phyloP scores from a whole-genome alignment of 805 yeast genomes.

The Wickerhamiella dianesei region DNA sequence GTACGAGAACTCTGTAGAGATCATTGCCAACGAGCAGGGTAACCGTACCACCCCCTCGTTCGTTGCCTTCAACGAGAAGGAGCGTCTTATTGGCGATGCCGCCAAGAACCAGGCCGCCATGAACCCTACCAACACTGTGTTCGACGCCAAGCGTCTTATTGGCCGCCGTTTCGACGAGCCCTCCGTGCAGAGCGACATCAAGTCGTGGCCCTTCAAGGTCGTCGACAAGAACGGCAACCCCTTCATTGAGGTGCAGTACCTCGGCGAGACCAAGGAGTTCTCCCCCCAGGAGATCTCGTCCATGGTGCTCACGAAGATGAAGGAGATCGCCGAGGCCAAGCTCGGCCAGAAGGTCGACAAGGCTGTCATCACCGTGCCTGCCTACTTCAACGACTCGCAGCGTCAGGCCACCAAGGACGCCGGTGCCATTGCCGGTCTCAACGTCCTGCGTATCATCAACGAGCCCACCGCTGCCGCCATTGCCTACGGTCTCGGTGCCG shows the following conservation, averaged over 20 bases:
- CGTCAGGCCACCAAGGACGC: conserved; percentile 88
- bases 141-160: conserved; percentile 82
- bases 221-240: conserved; percentile 64
- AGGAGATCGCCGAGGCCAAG: conserved; percentile 71
- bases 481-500: conserved; percentile 93
- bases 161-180: conserved; percentile 80
- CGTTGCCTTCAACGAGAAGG: conserved; percentile 87
- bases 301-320: conserved; percentile 84
- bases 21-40: conserved; percentile 96
- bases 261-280: conserved; percentile 74
- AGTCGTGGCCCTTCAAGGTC: conserved; percentile 86
- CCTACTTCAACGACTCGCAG: conserved; percentile 79
- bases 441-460: conserved; percentile 73
- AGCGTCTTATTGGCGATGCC: conserved; percentile 90
- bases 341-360: conserved; percentile 67
- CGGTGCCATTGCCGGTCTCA: conserved; percentile 74
- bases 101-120: conserved; percentile 96
- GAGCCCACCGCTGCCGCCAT: conserved; percentile 96
- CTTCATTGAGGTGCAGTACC: conserved; percentile 65
- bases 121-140: conserved; percentile 79
- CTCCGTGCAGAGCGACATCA: conserved; percentile 78
- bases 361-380: conserved; percentile 80
- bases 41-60: conserved; percentile 95
- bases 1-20: conserved; percentile 86
- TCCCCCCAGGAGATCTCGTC: conserved; percentile 92